Evolutionary conservation across 2,329 filamentous ascomycete species (phyloP).

Genomic region (Claviceps sorghi): DNA sequence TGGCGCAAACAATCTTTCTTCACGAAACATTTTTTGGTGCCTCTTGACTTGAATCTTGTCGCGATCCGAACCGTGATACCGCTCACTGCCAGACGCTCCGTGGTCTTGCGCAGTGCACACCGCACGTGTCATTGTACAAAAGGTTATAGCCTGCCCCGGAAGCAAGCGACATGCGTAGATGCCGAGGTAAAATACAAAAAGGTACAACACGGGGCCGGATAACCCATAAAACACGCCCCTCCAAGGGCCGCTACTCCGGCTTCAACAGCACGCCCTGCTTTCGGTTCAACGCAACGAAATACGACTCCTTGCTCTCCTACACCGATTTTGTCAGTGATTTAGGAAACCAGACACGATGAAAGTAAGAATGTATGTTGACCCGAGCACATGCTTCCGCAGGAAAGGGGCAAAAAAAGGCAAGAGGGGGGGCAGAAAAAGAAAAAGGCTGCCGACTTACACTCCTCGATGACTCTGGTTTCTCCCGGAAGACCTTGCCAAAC

Average conservation of each 20-base stretch:
- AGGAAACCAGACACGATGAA: too few species aligned
- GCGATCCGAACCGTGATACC: background rate
- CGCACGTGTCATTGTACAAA: conserved; percentile 3
- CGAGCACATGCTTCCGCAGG: too few species aligned
- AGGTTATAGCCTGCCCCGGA: background rate
- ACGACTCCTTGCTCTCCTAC: conserved; percentile 53
- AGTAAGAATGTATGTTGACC: too few species aligned
- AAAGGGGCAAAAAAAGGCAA: background rate
- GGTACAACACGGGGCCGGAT: background rate
- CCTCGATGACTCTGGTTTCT: conserved; percentile 85
- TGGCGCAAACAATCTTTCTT: background rate
- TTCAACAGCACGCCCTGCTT: conserved; percentile 30
- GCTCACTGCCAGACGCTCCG: background rate
- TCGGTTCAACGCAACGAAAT: conserved; percentile 65
- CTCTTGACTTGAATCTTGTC: background rate
- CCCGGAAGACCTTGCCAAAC: conserved; percentile 66
- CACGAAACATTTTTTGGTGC: background rate
- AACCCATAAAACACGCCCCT: background rate
- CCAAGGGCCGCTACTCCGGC: background rate
- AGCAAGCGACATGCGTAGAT: background rate
- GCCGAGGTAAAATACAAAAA: background rate
- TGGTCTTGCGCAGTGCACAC: background rate
- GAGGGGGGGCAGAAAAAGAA: background rate
- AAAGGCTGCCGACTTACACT: conserved; percentile 41
- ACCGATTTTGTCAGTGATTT: background rate